Base-by-base conservation (phyloP, 2,329 filamentous ascomycete genomes). In the Sporothrix euskadiensis region DNA sequence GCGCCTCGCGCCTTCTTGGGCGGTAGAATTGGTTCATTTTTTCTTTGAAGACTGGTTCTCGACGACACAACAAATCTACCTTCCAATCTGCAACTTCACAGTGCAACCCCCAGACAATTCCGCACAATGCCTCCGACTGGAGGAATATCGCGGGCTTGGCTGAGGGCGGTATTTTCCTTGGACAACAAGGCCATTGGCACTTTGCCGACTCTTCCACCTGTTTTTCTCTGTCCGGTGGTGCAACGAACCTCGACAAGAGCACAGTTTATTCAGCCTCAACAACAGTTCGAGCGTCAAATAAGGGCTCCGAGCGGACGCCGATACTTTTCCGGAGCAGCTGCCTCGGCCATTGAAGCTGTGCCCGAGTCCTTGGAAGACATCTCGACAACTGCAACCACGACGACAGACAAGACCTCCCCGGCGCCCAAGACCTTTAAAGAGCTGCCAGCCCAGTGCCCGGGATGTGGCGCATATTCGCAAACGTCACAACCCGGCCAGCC, bases 391-490 rank as follows among this genome's bases (percentile, higher is more conserved):
- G 16, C 49, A n/a, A 56, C 5, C 14, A 26, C 49, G 14, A 44
- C 30, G 56, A n/a, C n/a, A 9, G 12, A 52, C 22, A 32, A n/a
- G 35, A 10, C 7, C 8, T 30, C 9, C 1, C 4, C 39, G 7
- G 63, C 5, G 6, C 26, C 22, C 54, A 39, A 32, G 44, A 10
- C 10, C 22, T 16, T n/a, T 19, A 39, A 61, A 63, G 63, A 35
- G 57, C 35, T 91, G 1, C 89, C 90, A 0, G 77, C 84, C 12
- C 88, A 87, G 75, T 92, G 90, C 77, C 84, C 85, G 14, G 90
- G 90, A 49, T 92, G 90, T 78, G 90, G 90, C 61, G 89, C 90
- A 16, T 84, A 90, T 76, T 84, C 88, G 63, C 90, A 92, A 79
- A 88, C 85, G 0, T 79, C 79, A 0, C 80, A 86, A 22, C 80